A percentile compares a stretch with the other conserved stretches of the same genome.
These are phyloP conservation scores for Naganishia friedmannii DNA, from an alignment of 768 basidiomycete species.

Conservation along the genomic window DNA sequence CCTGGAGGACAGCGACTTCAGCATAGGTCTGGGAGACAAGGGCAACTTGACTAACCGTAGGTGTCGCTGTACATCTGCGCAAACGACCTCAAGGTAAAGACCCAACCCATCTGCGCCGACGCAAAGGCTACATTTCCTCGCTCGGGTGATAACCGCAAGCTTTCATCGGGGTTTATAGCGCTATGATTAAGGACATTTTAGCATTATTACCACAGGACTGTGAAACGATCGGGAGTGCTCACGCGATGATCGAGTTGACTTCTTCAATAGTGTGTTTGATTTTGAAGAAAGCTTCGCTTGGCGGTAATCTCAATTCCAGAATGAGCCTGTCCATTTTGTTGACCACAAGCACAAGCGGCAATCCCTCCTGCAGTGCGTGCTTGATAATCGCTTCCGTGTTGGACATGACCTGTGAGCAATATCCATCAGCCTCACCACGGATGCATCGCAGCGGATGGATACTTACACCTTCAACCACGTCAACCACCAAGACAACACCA, in stretches of 20 bases:
- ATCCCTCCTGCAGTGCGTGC: conserved; percentile 81
- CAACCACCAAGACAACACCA: conserved; percentile 88
- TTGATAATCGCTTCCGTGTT: conserved; percentile 83
- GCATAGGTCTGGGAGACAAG: neutral
- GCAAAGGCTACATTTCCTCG: conserved; percentile 95
- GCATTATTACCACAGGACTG: neutral
- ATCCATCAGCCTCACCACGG: neutral
- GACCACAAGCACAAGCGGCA: conserved; percentile 86
- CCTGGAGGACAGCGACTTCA: conserved; percentile 54
- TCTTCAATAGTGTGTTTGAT: conserved; percentile 99
- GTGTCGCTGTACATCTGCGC: conserved; percentile 94
- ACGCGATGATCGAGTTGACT: conserved; percentile 94
- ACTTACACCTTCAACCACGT: conserved; percentile 91
- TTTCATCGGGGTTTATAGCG: conserved; percentile 79
- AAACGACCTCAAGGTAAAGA: conserved; percentile 89
- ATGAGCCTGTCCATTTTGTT: conserved; percentile 99
- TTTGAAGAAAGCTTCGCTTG: conserved; percentile 95
- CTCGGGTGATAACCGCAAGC: conserved; percentile 85
- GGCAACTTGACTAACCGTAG: conserved; percentile 61
- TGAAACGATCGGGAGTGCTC: conserved; percentile 32
- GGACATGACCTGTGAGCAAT: conserved; percentile 63
- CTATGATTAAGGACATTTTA: conserved; percentile 46
- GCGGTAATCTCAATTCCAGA: conserved; percentile 91
- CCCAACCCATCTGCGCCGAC: conserved; percentile 95
- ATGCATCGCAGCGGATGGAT: neutral